Base-by-base conservation (phyloP, 1,284 basidiomycete species). In the Boletus austroedulis region DNA sequence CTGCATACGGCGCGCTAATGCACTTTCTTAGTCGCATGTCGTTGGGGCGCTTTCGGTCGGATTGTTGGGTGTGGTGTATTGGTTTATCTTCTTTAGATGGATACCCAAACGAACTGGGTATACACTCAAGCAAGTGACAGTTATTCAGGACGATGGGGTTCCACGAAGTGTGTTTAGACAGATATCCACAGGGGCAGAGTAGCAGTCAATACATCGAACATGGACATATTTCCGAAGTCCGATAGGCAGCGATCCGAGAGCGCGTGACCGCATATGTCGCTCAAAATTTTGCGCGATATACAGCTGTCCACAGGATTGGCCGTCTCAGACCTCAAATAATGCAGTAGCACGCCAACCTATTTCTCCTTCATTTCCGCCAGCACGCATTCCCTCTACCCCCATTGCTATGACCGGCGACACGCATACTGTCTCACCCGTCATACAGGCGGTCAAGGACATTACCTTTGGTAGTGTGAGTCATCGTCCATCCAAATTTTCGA, bases 31-130 rank as follows among this genome's bases (percentile, higher is more conserved):
- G 85, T 74, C 80, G 17, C 86, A 88, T 59, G 75, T 81, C 11
- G 72, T 78, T 19, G 77, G 79, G 14, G 78, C 81, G 0, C 73
- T 82, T 57, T 68, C 73, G 4, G 75, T 87, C 0, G 82, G 82
- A 9, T 56, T 80, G 8, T 60, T 83, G 44, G 86, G 86, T 0
- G 68, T 81, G 1, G 67, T 72, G 24, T 89, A 87, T 67, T 89
- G 87, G 86, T 82, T 81, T 58, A 65, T 83, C 23, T 78, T 78
- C 74, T 78, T 78, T 54, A 65, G 76, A 23, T 84, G 81, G 80
- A 72, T 84, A 23, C 86, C 87, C 10, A 67, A 67, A 56, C 69
- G 71, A 54, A 73, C 76, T 15, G 79, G 82, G 49, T 87, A 87
- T 64, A 70, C 45, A 38, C 72, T 88, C 2, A 74, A 79, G 60